Evolutionary conservation across 495 filamentous ascomycete genomes (phyloP).

Genomic region (Penicillium mononematosum): DNA sequence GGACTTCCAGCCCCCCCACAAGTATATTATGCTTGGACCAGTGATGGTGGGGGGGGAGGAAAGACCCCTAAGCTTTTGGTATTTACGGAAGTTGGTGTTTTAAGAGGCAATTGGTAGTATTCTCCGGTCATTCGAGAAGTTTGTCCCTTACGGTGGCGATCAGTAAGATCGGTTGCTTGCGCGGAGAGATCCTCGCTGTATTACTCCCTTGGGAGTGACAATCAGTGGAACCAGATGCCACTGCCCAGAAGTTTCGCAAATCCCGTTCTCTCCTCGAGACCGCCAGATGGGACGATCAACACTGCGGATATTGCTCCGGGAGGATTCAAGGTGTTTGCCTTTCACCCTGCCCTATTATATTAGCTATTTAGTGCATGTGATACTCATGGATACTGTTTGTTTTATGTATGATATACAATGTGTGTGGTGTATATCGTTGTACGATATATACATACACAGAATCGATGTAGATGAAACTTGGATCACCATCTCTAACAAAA

Average conservation of each 20-base stretch:
- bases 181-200: conserved; percentile 22
- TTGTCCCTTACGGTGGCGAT: conserved; percentile 12
- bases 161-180: neutral
- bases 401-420: neutral
- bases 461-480: conserved; percentile 1
- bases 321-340: conserved; percentile 5
- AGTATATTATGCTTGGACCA: conserved; percentile 13
- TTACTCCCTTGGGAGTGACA: conserved; percentile 24
- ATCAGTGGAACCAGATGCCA: conserved; percentile 34
- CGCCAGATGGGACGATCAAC: conserved; percentile 17
- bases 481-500: neutral
- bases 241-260: conserved; percentile 9
- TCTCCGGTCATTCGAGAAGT: conserved; percentile 8
- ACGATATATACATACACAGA: neutral
- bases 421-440: neutral
- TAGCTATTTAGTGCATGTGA: conserved; percentile 3
- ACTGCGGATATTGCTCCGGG: conserved; percentile 12
- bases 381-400: neutral
- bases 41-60: conserved; percentile 5
- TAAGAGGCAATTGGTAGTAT: neutral
- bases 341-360: neutral
- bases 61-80: conserved; percentile 9
- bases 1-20: conserved; percentile 13
- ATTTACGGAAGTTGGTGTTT: neutral
- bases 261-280: conserved; percentile 14